These are phyloP conservation scores for Diddensiella santjacobensis DNA, from an alignment of 805 yeast species.

Conservation along the genomic window DNA sequence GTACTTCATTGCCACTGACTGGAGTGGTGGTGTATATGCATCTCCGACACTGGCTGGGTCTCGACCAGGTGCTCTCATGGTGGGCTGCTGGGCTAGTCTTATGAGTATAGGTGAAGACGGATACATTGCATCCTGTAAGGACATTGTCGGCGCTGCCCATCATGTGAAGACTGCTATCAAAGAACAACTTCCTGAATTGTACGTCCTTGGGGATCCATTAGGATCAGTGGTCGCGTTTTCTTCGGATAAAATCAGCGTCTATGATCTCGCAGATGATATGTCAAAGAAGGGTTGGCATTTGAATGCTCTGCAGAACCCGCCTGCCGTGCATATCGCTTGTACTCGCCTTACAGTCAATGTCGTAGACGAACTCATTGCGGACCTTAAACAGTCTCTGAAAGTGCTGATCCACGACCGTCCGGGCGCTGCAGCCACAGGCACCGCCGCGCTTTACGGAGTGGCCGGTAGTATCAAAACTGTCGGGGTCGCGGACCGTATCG, in stretches of 20 bases:
- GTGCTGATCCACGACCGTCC: conserved; percentile 36
- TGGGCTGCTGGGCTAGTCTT: conserved; percentile 98
- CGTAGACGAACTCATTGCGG: conserved; percentile 55
- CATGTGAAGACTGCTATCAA: conserved; percentile 47
- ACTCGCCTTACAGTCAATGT: conserved; percentile 66
- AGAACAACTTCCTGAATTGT: conserved; percentile 49
- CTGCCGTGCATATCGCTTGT: conserved; percentile 87
- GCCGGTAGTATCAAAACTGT: conserved; percentile 86
- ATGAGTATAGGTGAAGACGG: conserved; percentile 81
- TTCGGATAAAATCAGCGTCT: conserved; percentile 59
- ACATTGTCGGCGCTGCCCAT: conserved; percentile 64
- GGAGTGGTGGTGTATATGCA: conserved; percentile 96
- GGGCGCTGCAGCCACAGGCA: conserved; percentile 38
- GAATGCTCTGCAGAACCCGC: conserved; percentile 79
- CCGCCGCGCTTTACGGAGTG: conserved; percentile 91
- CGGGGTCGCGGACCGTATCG: conserved; percentile 76
- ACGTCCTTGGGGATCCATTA: conserved; percentile 80
- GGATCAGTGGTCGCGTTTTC: conserved; percentile 80
- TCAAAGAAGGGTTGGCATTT: conserved; percentile 81
- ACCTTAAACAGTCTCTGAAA: conserved; percentile 44
- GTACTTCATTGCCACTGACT: conserved; percentile 75
- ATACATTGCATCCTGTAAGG: conserved; percentile 59
- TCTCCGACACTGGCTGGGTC: conserved; percentile 97
- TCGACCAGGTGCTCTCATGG: conserved; percentile 94
- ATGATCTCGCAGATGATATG: conserved; percentile 72